Percentiles rank a stretch among this genome's conserved stretches.
Evolutionary conservation across 257 asterid genomes (phyloP).

Genomic region (Schizonepeta tenuifolia): DNA sequence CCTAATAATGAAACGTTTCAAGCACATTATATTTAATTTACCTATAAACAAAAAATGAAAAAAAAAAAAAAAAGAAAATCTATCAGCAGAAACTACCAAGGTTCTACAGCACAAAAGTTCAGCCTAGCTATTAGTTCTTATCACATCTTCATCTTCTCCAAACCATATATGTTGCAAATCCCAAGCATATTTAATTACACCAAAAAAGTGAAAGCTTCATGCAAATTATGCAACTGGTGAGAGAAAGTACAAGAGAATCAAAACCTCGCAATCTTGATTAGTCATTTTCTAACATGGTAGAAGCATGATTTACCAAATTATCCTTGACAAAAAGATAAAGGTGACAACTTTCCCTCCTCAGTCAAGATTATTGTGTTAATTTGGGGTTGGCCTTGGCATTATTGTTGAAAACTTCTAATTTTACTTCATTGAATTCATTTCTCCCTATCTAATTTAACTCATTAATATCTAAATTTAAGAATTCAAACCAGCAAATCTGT

Average conservation of each 20-base stretch:
- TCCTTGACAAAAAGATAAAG: neutral
- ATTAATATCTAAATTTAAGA: neutral
- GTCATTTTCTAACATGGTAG: too few relatives aligned
- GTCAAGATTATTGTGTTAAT: too few relatives aligned
- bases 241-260: neutral
- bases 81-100: neutral
- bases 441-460: neutral
- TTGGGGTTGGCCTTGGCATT: neutral
- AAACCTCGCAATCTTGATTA: too few relatives aligned
- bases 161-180: neutral
- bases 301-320: neutral
- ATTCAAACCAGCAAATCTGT: neutral
- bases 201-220: neutral
- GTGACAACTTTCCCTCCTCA: neutral
- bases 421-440: neutral
- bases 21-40: neutral
- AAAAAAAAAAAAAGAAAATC: too few relatives aligned
- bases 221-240: neutral
- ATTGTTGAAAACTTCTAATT: neutral
- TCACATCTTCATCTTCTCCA: neutral
- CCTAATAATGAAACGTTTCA: neutral
- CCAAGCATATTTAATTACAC: neutral
- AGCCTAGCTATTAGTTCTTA: neutral
- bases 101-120: neutral
- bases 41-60: too few relatives aligned